phyloP scores from a whole-genome alignment of 495 filamentous ascomycete genomes.

The Recurvomyces mirabilis region DNA sequence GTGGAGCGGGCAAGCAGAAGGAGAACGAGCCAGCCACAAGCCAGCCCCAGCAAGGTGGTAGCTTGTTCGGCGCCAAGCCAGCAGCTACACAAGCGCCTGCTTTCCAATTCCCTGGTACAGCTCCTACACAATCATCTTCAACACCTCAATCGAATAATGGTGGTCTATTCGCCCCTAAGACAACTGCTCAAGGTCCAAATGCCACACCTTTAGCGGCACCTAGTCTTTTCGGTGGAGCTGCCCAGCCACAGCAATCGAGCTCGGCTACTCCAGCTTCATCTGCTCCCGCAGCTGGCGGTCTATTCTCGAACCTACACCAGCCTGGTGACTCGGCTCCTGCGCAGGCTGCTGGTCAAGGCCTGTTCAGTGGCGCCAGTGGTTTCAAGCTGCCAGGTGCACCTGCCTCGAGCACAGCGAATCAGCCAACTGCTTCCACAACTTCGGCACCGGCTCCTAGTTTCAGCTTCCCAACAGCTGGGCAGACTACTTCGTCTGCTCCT shows the following conservation, averaged over 20 bases:
- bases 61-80: background rate
- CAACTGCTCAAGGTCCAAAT: background rate
- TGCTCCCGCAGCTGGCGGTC: background rate
- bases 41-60: background rate
- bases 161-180: background rate
- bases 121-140: background rate
- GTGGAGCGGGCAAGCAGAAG: slow-evolving; percentile 1
- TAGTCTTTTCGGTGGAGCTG: no score
- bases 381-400: background rate
- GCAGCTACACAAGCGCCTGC: background rate
- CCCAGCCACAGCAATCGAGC: background rate
- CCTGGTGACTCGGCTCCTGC: background rate
- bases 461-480: no score
- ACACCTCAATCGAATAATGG: background rate
- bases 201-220: background rate
- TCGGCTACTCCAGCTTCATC: slow-evolving; percentile 1
- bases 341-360: background rate
- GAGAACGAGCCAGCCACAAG: slow-evolving; percentile 2
- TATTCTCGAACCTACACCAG: background rate
- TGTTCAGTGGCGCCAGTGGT: background rate
- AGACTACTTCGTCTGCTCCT: no score
- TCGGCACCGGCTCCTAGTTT: background rate
- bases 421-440: background rate
- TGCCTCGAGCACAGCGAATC: background rate
- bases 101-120: background rate